Conservation (phyloP, 306 rosid species). For the Amphicarpaea edgeworthii region DNA sequence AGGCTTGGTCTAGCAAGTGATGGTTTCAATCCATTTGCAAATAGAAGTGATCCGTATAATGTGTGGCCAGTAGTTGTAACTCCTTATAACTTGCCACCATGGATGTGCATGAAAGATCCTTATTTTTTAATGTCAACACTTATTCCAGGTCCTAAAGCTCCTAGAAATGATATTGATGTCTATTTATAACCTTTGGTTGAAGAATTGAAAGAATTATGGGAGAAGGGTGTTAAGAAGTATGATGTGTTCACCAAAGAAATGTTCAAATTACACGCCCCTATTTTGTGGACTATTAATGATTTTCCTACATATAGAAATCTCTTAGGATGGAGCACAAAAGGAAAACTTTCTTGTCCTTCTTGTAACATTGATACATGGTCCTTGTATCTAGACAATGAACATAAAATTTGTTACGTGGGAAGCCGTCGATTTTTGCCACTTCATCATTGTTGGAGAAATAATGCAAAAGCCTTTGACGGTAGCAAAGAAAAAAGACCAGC, state of each 20-base stretch:
- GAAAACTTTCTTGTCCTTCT: not conserved
- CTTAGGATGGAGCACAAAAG: slow-evolving; percentile 4
- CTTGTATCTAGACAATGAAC: not conserved
- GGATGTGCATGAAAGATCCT: slow-evolving; percentile 37
- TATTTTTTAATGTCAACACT: not conserved
- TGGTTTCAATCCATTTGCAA: not conserved
- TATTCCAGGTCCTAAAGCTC: not conserved
- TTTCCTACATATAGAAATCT: slow-evolving; percentile 3
- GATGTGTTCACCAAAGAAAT: not conserved
- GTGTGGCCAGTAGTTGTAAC: not conserved
- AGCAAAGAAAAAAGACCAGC: not conserved
- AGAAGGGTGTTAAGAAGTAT: not conserved
- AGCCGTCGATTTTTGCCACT: not conserved
- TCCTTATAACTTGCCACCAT: slow-evolving; percentile 1
- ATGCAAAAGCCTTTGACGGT: not conserved
- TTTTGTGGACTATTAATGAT: slow-evolving; percentile 35
- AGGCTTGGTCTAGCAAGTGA: too few species aligned
- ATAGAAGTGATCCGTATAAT: not conserved
- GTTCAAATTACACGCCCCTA: not conserved
- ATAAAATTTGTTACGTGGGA: not conserved
- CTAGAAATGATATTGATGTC: slow-evolving; percentile 9
- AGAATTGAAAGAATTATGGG: slow-evolving; percentile 2
- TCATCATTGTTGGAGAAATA: not conserved
- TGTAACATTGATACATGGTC: not conserved
- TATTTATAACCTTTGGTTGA: not conserved